Evolutionary conservation across 2,329 filamentous ascomycete genomes (phyloP), one percentile per base, ranked within the genome.

Genomic region (Pseudogymnoascus sp.): DNA sequence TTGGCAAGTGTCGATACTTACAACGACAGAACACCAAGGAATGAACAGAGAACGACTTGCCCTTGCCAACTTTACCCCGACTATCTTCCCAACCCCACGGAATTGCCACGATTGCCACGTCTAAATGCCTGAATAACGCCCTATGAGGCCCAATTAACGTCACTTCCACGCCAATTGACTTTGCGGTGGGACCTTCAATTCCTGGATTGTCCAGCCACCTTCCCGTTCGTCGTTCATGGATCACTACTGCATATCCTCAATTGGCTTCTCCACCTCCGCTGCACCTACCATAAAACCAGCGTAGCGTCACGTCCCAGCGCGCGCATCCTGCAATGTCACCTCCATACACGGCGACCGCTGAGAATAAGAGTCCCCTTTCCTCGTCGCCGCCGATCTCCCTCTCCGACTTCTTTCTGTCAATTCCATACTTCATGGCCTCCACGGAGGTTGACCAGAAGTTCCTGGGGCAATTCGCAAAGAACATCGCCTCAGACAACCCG

Each of bases 381-480:
- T 50, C 24, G 41, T 50, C 54, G 31, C 21, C 54, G 54, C 54
- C 54, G 17, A 58, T 37, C 54, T 58, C 54, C 13, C 54, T 37
- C 35, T 26, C 35, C 31, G 17, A 35, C 54, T 58, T 37, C 54
- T 35, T 58, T 37, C 54, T 37, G 15, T 58, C 54, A 36, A 58
- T 58, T 35, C 54, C 54, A 35, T 35, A 37, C 54, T 35, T 58
- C 54, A 99, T 97, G 94, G 94, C 94, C 77, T 94, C 92, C 72
- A 94, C 92, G 64, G 91, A 96, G 77, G 91, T 97, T 65, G 94
- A 99, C 75, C 92, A 96, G 78, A 99, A 97, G 78, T 96, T 95
- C 76, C 82, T 99, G 70, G 92, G 91, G 76, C 87, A 86, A 72
- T 87, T 96, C 72, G 93, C 94, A 73, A 89, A 87, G 75, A 82